Conservation (phyloP, 1,284 basidiomycete species). For the Macrocystidia cucumis region DNA sequence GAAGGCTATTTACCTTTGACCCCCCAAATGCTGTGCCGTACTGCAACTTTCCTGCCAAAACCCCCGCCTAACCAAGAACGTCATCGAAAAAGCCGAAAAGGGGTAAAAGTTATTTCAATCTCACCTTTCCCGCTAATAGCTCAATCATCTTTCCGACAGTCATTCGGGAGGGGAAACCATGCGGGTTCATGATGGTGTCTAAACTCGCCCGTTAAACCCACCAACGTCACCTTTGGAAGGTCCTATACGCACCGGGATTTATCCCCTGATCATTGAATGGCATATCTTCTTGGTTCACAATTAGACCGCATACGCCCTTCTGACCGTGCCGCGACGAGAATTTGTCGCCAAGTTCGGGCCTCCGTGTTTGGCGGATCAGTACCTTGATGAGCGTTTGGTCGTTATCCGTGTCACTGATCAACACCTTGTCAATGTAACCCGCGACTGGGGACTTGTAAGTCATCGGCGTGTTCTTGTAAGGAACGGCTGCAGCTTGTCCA, state of each 20-base stretch:
- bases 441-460: conserved; percentile 90
- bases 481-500: conserved; percentile 70
- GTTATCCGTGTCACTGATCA: conserved; percentile 93
- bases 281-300: conserved; percentile 98
- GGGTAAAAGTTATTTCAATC: conserved; percentile 9
- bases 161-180: conserved; percentile 99
- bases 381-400: conserved; percentile 99
- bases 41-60: conserved; percentile 79
- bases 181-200: conserved; percentile 99
- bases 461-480: conserved; percentile 88
- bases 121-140: conserved; percentile 89
- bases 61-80: conserved; percentile 60
- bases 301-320: conserved; percentile 97
- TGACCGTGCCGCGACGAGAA: conserved; percentile 98
- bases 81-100: conserved; percentile 8
- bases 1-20: conserved; percentile 59
- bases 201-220: conserved; percentile 11
- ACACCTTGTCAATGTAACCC: conserved; percentile 95
- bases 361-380: conserved; percentile 93
- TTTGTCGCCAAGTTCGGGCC: conserved; percentile 97
- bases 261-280: conserved; percentile 99
- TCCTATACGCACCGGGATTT: conserved; percentile 65
- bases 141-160: conserved; percentile 99
- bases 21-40: conserved; percentile 98
- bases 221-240: conserved; percentile 7